Base-by-base conservation (phyloP, 257 asterid species). In the Scutellaria galericulata region DNA sequence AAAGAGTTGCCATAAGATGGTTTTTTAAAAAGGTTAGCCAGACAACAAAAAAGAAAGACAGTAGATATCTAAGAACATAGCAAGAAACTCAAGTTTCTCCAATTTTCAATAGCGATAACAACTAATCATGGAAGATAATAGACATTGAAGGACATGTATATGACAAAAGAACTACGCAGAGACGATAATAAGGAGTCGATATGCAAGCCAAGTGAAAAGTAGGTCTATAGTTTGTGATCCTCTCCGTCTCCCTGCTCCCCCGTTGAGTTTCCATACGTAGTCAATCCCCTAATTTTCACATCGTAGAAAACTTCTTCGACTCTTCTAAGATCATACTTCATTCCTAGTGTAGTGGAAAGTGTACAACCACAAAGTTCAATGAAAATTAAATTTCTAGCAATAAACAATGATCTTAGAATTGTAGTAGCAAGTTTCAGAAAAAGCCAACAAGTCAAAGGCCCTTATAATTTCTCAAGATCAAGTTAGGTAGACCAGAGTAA, bases 301-400 rank as follows among this genome's bases (percentile, higher is more conserved):
- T 92, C 99, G 20, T 95, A 95, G 68, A 83, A 74, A 3, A 95
- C 98, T 71, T 95, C 99, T 79, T 95, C 99, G 22, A 95, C 97
- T 77, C 79, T 88, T 72, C 97, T 81, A 64, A 95, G 93, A 78
- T 95, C 98, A 53, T 92, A 95, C 77, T 92, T 95, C 99, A 95
- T 95, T 77, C 98, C 99, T 95, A 83, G 54, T 78, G 72, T 72
- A 51, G 15, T 10, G 42, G 42, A 37, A 64, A 42, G 31, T 6
- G 14, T 8, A 63, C 22, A 9, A 12, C 55, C 15, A 18, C 7
- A 3, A 66, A 47, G 44, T 64, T 59, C 39, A 57, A 20, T 7
- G 39, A 64, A 58, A 42, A 65, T 65, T 48, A 64, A 76, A 53
- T 70, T 67, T 37, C 44, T 50, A 60, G 14, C n/a, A 7, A 20